Evolutionary conservation across 352 stramenopile species (phyloP).

Genomic region (Globisporangium megalacanthum): DNA sequence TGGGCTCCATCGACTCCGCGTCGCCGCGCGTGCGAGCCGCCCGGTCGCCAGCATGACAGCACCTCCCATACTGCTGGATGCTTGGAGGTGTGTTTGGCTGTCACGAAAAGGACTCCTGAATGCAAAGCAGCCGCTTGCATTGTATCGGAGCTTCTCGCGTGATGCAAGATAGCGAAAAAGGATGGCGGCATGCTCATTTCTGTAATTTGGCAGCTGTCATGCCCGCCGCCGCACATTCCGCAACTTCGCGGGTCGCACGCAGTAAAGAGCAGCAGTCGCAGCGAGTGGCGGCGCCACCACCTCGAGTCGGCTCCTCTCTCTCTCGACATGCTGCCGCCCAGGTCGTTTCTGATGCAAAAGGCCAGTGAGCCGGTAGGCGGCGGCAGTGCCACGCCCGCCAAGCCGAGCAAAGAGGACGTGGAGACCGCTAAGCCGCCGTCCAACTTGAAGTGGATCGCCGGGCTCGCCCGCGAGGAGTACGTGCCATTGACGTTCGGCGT

Average conservation of each 20-base stretch:
- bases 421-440: conserved; percentile 15
- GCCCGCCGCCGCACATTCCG: too few relatives aligned
- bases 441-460: conserved; percentile 63
- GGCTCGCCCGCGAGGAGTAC: conserved; percentile 64
- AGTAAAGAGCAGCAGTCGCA: background rate
- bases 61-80: too few relatives aligned
- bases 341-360: conserved; percentile 71
- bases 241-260: background rate
- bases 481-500: conserved; percentile 60
- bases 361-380: conserved; percentile 28
- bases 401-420: background rate
- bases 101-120: background rate
- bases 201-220: too few relatives aligned
- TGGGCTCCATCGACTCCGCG: too few relatives aligned
- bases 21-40: too few relatives aligned
- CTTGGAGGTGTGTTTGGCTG: too few relatives aligned
- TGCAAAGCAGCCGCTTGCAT: too few relatives aligned
- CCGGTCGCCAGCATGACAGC: too few relatives aligned
- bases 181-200: too few relatives aligned
- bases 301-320: background rate
- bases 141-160: too few relatives aligned
- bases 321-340: conserved; percentile 44
- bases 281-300: too few relatives aligned
- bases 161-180: too few relatives aligned
- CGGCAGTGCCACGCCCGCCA: conserved; percentile 8